Base-by-base conservation (phyloP, 192 early-diverging fungal species). In the Physocladia obscura region DNA sequence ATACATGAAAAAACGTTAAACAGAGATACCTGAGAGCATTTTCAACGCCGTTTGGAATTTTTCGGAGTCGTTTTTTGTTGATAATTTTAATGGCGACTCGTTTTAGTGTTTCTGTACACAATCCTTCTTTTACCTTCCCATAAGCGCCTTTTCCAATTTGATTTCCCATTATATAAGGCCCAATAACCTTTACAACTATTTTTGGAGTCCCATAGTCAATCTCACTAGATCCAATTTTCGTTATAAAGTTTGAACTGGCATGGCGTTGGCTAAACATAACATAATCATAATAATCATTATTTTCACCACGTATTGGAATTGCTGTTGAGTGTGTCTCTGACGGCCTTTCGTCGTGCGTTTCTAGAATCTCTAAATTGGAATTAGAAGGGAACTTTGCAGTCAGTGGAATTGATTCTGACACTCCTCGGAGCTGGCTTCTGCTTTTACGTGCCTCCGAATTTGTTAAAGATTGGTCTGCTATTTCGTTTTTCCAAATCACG, bases 111-210 rank as follows among this genome's bases (percentile, higher is more conserved):
- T 87, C 82, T 8, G 77, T 49, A 62, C 77, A 81, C 19, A 87
- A 26, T 0, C 84, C 85, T 49, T 87, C 85, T 74, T 87, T 87
- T 30, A 87, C 85, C 68, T 87, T 84, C 3, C 82, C 85, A 71
- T 84, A 87, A 2, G 81, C 73, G 22, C 85, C 84, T 62, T 82
- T 84, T 21, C 85, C 85, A 55, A 87, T 86, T 62, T 82, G 75
- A 34, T 82, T 80, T 3, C 83, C 85, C n/a, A 87, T 65, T 1
- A 87, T 52, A 65, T 81, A 83, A 3, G 80, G 77, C 2, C 80
- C 86, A 34, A 87, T 82, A 47, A 86, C 72, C 61, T 86, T 86
- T 29, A 80, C 65, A 15, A 73, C 48, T 3, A 69, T 74, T 40
- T 71, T 71, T 30, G 72, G 76, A 19, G 44, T 68, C 21, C 76